These are phyloP conservation scores for Coemansia sp. DNA, from an alignment of 192 early-diverging fungal genomes.

Conservation along the genomic window DNA sequence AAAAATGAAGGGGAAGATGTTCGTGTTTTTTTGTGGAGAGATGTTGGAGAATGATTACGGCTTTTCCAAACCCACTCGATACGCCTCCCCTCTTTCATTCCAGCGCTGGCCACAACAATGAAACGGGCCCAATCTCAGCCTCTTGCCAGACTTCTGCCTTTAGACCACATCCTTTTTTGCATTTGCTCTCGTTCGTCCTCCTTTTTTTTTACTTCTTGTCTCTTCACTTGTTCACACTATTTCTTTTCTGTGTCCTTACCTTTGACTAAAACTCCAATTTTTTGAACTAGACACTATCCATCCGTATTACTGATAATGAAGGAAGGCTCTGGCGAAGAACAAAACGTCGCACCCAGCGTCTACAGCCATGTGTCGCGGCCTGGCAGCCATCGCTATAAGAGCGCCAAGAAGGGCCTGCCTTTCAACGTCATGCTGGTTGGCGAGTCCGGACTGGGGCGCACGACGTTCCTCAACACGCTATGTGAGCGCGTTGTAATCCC, in stretches of 20 bases:
- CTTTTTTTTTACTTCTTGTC: background rate
- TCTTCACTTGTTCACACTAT: background rate
- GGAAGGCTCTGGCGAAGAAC: constrained; percentile 59
- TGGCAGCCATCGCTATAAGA: constrained; percentile 79
- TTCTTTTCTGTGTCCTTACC: background rate
- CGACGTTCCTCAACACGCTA: constrained; percentile 98
- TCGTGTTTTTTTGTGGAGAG: constrained; percentile 5
- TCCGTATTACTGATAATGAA: constrained; percentile 23
- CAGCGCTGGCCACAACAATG: constrained; percentile 10
- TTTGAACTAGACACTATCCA: background rate
- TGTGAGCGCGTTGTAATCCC: constrained; percentile 81
- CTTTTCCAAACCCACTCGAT: constrained; percentile 6
- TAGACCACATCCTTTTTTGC: background rate
- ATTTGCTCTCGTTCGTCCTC: background rate
- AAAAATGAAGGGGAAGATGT: background rate
- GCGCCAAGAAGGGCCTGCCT: constrained; percentile 93
- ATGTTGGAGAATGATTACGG: constrained; percentile 25
- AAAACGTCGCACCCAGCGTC: constrained; percentile 55
- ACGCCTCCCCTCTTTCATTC: constrained; percentile 8
- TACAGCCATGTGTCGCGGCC: constrained; percentile 57
- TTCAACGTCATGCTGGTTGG: constrained; percentile 98
- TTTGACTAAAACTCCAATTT: background rate
- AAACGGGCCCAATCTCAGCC: constrained; percentile 5
- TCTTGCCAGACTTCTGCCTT: background rate
- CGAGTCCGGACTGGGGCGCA: constrained; percentile 93